Evolutionary conservation across 2,329 filamentous ascomycete species (phyloP), one percentile per base, ranked within the genome.

Genomic region (Trichoderma endophyticum): DNA sequence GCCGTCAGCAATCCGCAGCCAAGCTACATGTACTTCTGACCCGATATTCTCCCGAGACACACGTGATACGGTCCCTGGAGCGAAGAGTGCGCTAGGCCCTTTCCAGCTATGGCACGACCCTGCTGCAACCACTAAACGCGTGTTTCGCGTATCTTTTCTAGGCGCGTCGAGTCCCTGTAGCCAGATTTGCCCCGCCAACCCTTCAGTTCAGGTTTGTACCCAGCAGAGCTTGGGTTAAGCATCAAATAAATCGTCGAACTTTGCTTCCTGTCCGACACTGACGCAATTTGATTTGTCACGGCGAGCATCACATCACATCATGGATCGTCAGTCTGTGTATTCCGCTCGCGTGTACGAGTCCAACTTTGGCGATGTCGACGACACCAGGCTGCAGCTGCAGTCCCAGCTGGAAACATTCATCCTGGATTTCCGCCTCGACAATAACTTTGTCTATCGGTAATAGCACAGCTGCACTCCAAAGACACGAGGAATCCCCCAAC

Each of bases 371-470:
- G 88, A 90, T 54, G 87, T 85, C 73, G 88, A 91, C 75, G 92
- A 95, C 79, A 91, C 88, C 71, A 88, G 91, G 72, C 86, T 89
- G 30, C 89, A 93, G 78, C 86, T 95, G 64, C 93, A 96, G 80
- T 88, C 89, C 72, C 91, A 93, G 79, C 88, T 99, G 73, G 91
- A 96, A 79, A 91, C 94, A 73, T 99, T 99, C 81, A 91, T 99
- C 75, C 89, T 98, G 72, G 93, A 95, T 76, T 99, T 98, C 80
- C 91, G 95, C 79, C 89, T 98, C 56, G 95, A 98, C 82, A 97
- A 97, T 82, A 89, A 91, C 78, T 98, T 97, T 83, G 91, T 98
- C 78, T 99, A 98, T 88, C 90, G 94, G 94, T 95, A 81, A 60
- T 75, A 83, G 18, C 56, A 34, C 34, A n/a, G 24, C 21, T 24